These are phyloP conservation scores for Aspergillus ostianus DNA, from an alignment of 495 filamentous ascomycete species.

Conservation along the genomic window DNA sequence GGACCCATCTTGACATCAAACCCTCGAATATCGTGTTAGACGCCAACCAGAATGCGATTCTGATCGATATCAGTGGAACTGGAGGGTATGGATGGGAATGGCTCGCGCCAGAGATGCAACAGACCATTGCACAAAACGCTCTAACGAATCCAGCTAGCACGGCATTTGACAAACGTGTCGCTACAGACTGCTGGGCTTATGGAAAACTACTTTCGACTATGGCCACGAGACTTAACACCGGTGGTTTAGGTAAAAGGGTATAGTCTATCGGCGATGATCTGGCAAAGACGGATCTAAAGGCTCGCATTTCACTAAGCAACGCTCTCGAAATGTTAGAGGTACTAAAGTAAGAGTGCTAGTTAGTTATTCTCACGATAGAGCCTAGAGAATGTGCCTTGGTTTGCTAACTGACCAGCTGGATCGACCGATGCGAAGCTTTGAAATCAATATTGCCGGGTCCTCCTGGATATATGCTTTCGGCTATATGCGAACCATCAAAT, in stretches of 20 bases:
- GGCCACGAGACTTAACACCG: constrained; percentile 10
- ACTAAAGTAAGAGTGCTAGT: no score
- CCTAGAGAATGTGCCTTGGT: no score
- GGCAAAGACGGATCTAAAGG: constrained; percentile 14
- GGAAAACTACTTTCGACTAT: constrained; percentile 19
- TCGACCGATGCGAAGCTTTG: no score
- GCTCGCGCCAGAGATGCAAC: constrained; percentile 20
- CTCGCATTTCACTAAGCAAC: constrained; percentile 13
- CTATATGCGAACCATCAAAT: constrained; percentile 2
- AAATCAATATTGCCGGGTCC: no score
- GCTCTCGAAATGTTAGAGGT: constrained; percentile 1
- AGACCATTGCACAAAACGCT: constrained; percentile 9
- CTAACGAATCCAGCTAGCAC: constrained; percentile 9
- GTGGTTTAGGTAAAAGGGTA: constrained; percentile 8
- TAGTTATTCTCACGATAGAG: no score
- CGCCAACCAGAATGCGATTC: constrained; percentile 16
- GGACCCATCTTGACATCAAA: constrained; percentile 27
- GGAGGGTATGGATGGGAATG: constrained; percentile 21
- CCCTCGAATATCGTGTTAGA: constrained; percentile 24
- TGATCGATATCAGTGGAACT: constrained; percentile 23
- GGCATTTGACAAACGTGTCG: constrained; percentile 11
- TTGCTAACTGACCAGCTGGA: no score
- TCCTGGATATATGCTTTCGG: constrained; percentile 1
- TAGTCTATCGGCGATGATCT: constrained; percentile 10
- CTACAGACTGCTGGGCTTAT: constrained; percentile 24